Evolutionary conservation across 2,329 filamentous ascomycete genomes (phyloP).

Genomic region (Hypoxylon sp.): DNA sequence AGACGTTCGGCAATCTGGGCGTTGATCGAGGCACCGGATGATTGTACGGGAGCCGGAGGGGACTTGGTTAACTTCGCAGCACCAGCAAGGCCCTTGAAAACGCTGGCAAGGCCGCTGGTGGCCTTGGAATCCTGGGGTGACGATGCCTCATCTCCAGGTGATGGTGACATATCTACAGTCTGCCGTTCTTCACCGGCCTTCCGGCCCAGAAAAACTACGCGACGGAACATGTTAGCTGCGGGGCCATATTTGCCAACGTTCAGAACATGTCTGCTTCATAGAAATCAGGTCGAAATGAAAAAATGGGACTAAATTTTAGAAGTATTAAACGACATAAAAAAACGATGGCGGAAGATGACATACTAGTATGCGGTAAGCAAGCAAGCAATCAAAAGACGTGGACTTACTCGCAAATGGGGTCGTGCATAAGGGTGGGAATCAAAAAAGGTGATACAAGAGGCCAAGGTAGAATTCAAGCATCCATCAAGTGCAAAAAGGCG

Average conservation of each 20-base stretch:
- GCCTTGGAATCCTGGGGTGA: slow-evolving; percentile 66
- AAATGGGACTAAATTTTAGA: slow-evolving; percentile 2
- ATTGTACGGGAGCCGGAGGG: slow-evolving; percentile 59
- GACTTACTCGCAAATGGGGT: slow-evolving; percentile 45
- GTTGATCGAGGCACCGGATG: slow-evolving; percentile 52
- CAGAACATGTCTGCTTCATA: slow-evolving; percentile 17
- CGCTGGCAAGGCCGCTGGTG: slow-evolving; percentile 69
- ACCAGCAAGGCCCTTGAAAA: slow-evolving; percentile 72
- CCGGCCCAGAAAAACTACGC: slow-evolving; percentile 60
- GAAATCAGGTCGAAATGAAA: slow-evolving; percentile 3
- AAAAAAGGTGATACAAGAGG: slow-evolving; percentile 32
- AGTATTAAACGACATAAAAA: slow-evolving; percentile 5
- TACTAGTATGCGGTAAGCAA: slow-evolving; percentile 31
- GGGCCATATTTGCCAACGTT: slow-evolving; percentile 17
- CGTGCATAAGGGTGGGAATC: slow-evolving; percentile 46
- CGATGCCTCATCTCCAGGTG: slow-evolving; percentile 67
- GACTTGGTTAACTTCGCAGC: slow-evolving; percentile 65
- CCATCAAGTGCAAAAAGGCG: slow-evolving; percentile 33
- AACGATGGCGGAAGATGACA: slow-evolving; percentile 33
- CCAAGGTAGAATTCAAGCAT: slow-evolving; percentile 33
- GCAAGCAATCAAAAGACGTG: slow-evolving; percentile 36
- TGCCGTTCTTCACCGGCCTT: slow-evolving; percentile 57
- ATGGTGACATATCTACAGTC: slow-evolving; percentile 68
- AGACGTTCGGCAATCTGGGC: slow-evolving; percentile 60
- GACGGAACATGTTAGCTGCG: slow-evolving; percentile 58